Base-by-base conservation (phyloP, 2,329 filamentous ascomycete genomes). In the Achaetomium macrosporum region DNA sequence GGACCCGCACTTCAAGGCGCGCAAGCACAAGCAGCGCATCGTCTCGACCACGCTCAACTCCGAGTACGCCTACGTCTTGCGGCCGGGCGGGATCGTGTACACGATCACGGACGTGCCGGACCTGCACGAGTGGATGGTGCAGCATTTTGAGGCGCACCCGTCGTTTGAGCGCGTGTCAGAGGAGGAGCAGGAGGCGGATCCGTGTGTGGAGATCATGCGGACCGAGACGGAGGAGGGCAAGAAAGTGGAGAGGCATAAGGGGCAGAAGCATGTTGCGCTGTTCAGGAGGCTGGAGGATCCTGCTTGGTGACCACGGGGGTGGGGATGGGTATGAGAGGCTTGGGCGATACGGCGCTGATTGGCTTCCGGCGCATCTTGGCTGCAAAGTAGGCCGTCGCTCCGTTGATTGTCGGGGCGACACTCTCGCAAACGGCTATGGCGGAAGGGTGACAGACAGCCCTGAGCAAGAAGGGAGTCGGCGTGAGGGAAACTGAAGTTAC, bases 91-190 rank as follows among this genome's bases (percentile, higher is more conserved):
- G 2, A 80, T 92, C 45, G 77, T 96, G 40, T 99, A 97, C 68
- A 97, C 92, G 1, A 97, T 99, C 64, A 99, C 93, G 1, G 93
- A 99, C 71, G 93, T 99, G 40, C 87, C 95, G 71, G 90, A 96
- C 65, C 74, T 99, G 68, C 90, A 96, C 68, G 72, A 84, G 61
- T 97, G 92, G 92, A 96, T 97, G 85, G 85, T 92, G 49, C 79
- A 81, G 66, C 90, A 96, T 71, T 86, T 97, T 61, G 82, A 86
- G 51, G 80, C 77, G 29, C 87, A 91, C 66, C 83, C 83, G 15
- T 80, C 87, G 44, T 97, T 95, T 69, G 87, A 90, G 71, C 76
- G 89, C 56, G 76, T 96, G 5, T 62, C 77, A 0, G 81, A 84
- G 55, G 81, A 82, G 56, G 86, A 89, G 57, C 76, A 82, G 61